Conservation (phyloP, 2,329 filamentous ascomycete genomes). For the Aspergillus bombycis region DNA sequence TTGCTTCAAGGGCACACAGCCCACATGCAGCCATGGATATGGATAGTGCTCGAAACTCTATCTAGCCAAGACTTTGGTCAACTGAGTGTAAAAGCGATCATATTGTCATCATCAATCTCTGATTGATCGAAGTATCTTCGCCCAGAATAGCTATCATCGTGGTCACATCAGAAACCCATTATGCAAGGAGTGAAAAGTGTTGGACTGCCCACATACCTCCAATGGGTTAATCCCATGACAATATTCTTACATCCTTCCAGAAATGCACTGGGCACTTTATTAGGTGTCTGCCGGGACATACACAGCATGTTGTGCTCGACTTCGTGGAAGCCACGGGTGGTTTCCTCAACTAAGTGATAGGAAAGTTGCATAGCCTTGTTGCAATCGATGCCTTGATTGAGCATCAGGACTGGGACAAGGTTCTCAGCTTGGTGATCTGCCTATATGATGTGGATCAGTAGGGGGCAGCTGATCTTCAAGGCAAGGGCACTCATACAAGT, state of each 20-base stretch:
- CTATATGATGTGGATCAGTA: background rate
- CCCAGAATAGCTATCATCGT: slow-evolving; percentile 9
- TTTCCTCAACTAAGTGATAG: slow-evolving; percentile 7
- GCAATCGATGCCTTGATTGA: slow-evolving; percentile 8
- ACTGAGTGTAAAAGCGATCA: background rate
- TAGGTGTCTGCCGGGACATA: background rate
- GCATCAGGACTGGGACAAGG: slow-evolving; percentile 3
- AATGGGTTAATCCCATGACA: slow-evolving; percentile 11
- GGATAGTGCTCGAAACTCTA: too few species aligned
- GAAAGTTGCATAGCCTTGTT: slow-evolving; percentile 2
- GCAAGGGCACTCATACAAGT: slow-evolving; percentile 1
- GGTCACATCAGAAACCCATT: background rate
- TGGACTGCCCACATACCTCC: slow-evolving; percentile 9
- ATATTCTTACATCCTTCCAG: slow-evolving; percentile 12
- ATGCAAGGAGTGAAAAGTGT: background rate
- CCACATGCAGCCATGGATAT: too few species aligned
- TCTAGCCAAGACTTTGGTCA: background rate
- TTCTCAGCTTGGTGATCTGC: background rate
- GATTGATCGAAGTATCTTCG: slow-evolving; percentile 10
- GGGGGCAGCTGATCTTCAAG: background rate
- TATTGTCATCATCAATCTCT: background rate
- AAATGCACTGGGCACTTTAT: background rate
- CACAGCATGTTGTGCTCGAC: background rate
- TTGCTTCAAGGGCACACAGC: too few species aligned
- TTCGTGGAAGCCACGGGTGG: slow-evolving; percentile 1